Base-by-base conservation (phyloP, 345 rosid genomes). In the Zanthoxylum bungeanum region DNA sequence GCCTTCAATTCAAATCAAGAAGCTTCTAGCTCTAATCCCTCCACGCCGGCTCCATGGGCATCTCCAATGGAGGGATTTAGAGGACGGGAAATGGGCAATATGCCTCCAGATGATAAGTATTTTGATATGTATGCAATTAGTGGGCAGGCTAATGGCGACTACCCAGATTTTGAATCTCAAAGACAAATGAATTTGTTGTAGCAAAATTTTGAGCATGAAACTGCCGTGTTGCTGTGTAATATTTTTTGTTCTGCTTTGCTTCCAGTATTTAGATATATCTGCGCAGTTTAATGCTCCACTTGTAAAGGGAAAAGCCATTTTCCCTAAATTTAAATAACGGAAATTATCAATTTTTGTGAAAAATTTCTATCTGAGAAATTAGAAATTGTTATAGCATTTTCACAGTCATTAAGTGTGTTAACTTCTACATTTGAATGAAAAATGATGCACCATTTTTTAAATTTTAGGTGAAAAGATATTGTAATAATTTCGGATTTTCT, bases 51-150 rank as follows among this genome's bases (percentile, higher is more conserved):
- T 46, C 73, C 88, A 0, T 82, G 91, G 84, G 87, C 81, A 57
- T 79, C 90, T 0, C 84, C 89, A 1, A 81, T 81, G 89, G 96
- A 89, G 55, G 86, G 84, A 70, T 85, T 85, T 63, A 73, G 87
- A 79, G 91, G 85, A 24, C 85, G 87, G 57, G 97, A 91, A 33
- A 66, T 85, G 31, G 73, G 73, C 28, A 81, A 73, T 62, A 73
- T 76, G 53, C 77, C 84, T 5, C 42, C 57, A 30, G 90, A 80
- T n/a, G 91, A 84, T 17, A 87, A 81, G 79, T 69, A 57, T 69
- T 87, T 81, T 57, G 91, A 85, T 27, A 69, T 85, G 77, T 80
- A 84, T 66, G 89, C 88, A 1, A 84, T 73, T 12, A 75, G 78
- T 17, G 86, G 81, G 27, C 89, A 75, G 66, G 63, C 84, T 42